A percentile compares a stretch with the other conserved stretches of the same genome.
Evolutionary conservation across 108 stramenopile genomes (phyloP).

Genomic region (Phaeodactylum tricornutum): DNA sequence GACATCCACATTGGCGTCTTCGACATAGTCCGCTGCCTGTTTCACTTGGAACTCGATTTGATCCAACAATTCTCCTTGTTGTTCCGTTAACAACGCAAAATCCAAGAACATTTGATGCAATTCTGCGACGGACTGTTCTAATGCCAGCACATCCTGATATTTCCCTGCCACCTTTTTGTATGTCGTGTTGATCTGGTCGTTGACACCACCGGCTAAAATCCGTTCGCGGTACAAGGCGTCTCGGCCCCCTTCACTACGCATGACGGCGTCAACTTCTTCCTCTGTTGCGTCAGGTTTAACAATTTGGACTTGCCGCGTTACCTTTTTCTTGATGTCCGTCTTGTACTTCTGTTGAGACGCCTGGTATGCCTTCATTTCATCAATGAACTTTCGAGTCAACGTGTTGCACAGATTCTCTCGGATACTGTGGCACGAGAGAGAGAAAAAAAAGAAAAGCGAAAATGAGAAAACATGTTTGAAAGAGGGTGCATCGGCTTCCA

Average conservation of each 20-base stretch:
- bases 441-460: background rate
- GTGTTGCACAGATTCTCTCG: conserved; percentile 92
- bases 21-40: conserved; percentile 88
- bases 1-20: conserved; percentile 88
- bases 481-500: background rate
- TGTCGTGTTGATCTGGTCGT: conserved; percentile 82
- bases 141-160: conserved; percentile 96
- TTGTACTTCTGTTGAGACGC: conserved; percentile 94
- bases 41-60: conserved; percentile 97
- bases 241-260: conserved; percentile 84
- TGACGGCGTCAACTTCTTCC: conserved; percentile 92
- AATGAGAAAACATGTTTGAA: conserved; percentile 3
- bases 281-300: conserved; percentile 96
- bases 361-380: conserved; percentile 96
- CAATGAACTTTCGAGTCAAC: conserved; percentile 93
- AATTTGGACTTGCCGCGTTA: conserved; percentile 88
- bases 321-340: conserved; percentile 91
- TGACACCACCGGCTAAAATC: conserved; percentile 81
- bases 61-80: conserved; percentile 97
- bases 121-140: conserved; percentile 93
- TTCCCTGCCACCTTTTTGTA: conserved; percentile 90
- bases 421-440: conserved; percentile 34
- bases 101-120: conserved; percentile 99
- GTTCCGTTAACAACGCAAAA: conserved; percentile 97
- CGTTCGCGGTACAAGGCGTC: conserved; percentile 72